Evolutionary conservation across 306 rosid genomes (phyloP), one percentile per base, ranked within the genome.

Genomic region (Gastrolobium villosum): DNA sequence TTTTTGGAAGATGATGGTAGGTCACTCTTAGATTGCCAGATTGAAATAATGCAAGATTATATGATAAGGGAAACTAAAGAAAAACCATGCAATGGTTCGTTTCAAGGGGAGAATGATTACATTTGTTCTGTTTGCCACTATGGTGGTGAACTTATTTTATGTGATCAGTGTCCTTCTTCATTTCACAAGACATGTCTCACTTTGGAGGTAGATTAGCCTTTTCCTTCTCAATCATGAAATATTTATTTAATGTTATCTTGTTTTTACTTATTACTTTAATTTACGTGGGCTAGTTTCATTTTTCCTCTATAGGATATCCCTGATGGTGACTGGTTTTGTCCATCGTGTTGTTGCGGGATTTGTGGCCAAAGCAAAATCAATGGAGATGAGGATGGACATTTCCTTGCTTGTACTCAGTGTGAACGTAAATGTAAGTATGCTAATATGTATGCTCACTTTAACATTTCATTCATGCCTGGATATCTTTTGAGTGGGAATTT

Each of bases 291-390:
- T 49, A 57, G 48, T 63, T 52, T 77, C 35, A 8, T 65, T 68
- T 76, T 83, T 35, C 70, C 72, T 80, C 55, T 72, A 43, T 72
- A 94, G 97, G 91, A 88, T 43, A 66, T 88, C 79, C 99, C 99
- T 11, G 88, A 82, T 10, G 97, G 99, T 61, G 92, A 92, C 40
- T 94, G 97, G 97, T 92, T 88, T 87, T 92, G 98, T 50, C 92
- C 95, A 78, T 87, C 97, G 5, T 94, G 98, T 69, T 36, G 89
- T 40, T 94, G 99, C 31, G 87, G 86, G 74, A 77, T 87, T 78
- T 95, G 99, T 81, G 81, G 83, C 65, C 78, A 78, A 79, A 77
- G 76, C 39, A 83, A 87, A 75, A 61, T 80, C 78, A 50, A 82
- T 36, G 78, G 79, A 72, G 52, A n/a, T 54, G 93, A 83, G 67